Base-by-base conservation (phyloP, 768 basidiomycete genomes). In the Cystobasidium ongulense region DNA sequence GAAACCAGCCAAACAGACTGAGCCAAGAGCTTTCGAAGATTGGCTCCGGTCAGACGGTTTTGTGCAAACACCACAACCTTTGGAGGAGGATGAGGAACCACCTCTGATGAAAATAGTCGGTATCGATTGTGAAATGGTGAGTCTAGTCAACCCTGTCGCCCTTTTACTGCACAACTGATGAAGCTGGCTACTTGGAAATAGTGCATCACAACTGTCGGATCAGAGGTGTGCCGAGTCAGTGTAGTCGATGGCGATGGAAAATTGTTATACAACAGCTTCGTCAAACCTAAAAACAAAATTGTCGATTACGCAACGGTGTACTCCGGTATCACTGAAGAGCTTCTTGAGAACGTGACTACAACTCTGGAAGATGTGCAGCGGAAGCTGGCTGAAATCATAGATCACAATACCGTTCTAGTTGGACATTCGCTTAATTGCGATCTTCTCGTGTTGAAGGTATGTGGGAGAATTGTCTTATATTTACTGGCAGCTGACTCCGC, bases 351-450 rank as follows among this genome's bases (percentile, higher is more conserved):
- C 0, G 88, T 90, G 0, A 93, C 87, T 0, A 92, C 90, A 0
- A 90, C 90, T 0, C 86, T 93, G 17, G 81, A 86, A 0, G 84
- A 92, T 76, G 89, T 95, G 7, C 95, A 98, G 81, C 83, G 0
- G 85, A 88, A 66, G 35, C 82, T 91, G 63, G 81, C 84, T 83
- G 86, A 46, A 79, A 82, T 75, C 74, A 79, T 83, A 52, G 82
- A 83, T 36, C 82, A 78, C 50, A 82, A 83, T 81, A 73, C 87
- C 82, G 89, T 96, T 78, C 88, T 99, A 25, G 83, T 97, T 18
- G 95, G 95, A 0, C 95, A 99, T 80, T 97, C 93, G 4, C 87
- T 98, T 63, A 94, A 97, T 83, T 93, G 90, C 18, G 95, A 99
- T 79, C 85, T 99, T 36, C 87, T 86, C 76, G 91, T 92, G 0